Percentiles rank a stretch among this genome's conserved stretches.
Evolutionary conservation across 1,284 basidiomycete genomes (phyloP).

Genomic region (Puccinia triticina): DNA sequence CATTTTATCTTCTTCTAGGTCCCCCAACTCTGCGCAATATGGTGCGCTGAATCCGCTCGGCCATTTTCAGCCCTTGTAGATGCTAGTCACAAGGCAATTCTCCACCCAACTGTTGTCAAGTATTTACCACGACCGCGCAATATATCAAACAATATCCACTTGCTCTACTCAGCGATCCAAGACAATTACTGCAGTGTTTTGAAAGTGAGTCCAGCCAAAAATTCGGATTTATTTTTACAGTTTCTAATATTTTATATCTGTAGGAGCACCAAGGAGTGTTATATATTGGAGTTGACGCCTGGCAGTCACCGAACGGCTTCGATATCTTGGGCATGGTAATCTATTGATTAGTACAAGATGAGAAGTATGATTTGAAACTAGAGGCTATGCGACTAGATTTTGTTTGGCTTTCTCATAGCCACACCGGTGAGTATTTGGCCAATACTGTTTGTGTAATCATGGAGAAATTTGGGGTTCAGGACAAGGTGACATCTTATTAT

Average conservation of each 20-base stretch:
- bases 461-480: not conserved
- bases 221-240: too few relatives aligned
- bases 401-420: not conserved
- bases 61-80: too few relatives aligned
- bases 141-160: not conserved
- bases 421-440: slow-evolving; percentile 1
- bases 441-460: not conserved
- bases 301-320: slow-evolving; percentile 3
- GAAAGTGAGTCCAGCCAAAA: not conserved
- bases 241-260: too few relatives aligned
- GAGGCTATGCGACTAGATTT: slow-evolving; percentile 12
- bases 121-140: not conserved
- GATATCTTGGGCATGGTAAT: slow-evolving; percentile 3
- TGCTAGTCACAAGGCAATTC: too few relatives aligned
- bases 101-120: slow-evolving; percentile 1
- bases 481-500: too few relatives aligned
- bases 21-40: too few relatives aligned
- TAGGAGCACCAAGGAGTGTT: not conserved
- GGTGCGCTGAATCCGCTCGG: too few relatives aligned
- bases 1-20: too few relatives aligned
- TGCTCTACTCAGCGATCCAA: not conserved
- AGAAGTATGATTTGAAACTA: not conserved
- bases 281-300: not conserved
- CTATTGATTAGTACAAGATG: not conserved
- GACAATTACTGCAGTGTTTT: not conserved